Percentiles rank a stretch among this genome's conserved stretches.
phyloP scores from a whole-genome alignment of 106 monocot species.

The Dendrobium nobile region DNA sequence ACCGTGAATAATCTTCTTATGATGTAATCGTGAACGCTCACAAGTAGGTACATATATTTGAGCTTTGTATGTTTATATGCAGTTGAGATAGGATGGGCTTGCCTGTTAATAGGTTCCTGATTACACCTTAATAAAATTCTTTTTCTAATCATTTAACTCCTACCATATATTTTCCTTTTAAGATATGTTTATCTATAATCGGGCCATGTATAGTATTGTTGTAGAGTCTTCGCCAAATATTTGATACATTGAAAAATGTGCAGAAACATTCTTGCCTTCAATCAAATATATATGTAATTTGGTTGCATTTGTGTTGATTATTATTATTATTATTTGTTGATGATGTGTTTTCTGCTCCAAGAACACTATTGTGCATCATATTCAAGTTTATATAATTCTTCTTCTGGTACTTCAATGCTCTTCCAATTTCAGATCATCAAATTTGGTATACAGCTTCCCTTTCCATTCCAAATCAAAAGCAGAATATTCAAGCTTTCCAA shows the following conservation, averaged over 20 bases:
- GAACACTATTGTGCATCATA: not conserved
- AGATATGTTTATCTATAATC: not conserved
- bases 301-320: not conserved
- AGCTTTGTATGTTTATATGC: not conserved
- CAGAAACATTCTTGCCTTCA: not conserved
- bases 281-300: not conserved
- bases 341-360: not conserved
- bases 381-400: not conserved
- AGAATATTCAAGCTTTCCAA: no score
- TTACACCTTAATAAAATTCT: not conserved
- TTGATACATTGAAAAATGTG: not conserved
- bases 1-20: conserved; percentile 86
- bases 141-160: not conserved
- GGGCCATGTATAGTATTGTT: not conserved
- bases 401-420: not conserved
- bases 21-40: conserved; percentile 9
- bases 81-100: not conserved
- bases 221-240: not conserved
- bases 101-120: not conserved
- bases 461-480: no score
- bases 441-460: no score
- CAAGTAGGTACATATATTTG: not conserved
- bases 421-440: no score
- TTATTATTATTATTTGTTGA: not conserved
- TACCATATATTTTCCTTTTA: not conserved